phyloP scores from a whole-genome alignment of 192 early-diverging fungal species.

The Coemansia sp. region DNA sequence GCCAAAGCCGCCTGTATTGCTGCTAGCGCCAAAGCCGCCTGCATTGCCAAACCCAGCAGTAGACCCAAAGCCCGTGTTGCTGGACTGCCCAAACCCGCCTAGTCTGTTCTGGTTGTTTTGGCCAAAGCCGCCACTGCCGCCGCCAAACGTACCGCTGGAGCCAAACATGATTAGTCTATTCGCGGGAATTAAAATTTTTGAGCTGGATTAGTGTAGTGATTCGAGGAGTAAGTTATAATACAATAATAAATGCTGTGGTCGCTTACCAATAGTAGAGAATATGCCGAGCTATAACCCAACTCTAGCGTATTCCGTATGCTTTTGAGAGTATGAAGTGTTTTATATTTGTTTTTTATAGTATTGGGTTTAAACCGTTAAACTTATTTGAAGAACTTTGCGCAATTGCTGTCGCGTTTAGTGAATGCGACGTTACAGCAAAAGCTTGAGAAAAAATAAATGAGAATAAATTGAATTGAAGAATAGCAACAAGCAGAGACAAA shows the following conservation, averaged over 20 bases:
- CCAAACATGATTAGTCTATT: conserved; percentile 33
- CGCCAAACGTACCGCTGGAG: conserved; percentile 31
- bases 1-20: conserved; percentile 22
- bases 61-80: conserved; percentile 1
- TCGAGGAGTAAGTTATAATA: neutral
- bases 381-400: neutral
- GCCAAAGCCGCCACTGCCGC: conserved; percentile 18
- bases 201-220: neutral
- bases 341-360: too few species aligned
- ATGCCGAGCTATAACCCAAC: too few species aligned
- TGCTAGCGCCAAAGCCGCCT: conserved; percentile 22
- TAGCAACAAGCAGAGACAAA: conserved; percentile 2
- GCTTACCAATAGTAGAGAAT: too few species aligned
- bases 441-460: neutral
- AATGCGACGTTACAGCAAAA: too few species aligned
- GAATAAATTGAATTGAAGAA: neutral
- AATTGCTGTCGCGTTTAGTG: neutral
- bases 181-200: too few species aligned
- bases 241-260: neutral
- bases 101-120: conserved; percentile 8
- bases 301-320: too few species aligned
- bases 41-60: conserved; percentile 15
- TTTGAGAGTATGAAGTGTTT: too few species aligned
- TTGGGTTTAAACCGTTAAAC: too few species aligned
- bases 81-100: conserved; percentile 10